A percentile compares a stretch with the other conserved stretches of the same genome.
phyloP scores from a whole-genome alignment of 352 stramenopile species.

The Phytophthora melonis region DNA sequence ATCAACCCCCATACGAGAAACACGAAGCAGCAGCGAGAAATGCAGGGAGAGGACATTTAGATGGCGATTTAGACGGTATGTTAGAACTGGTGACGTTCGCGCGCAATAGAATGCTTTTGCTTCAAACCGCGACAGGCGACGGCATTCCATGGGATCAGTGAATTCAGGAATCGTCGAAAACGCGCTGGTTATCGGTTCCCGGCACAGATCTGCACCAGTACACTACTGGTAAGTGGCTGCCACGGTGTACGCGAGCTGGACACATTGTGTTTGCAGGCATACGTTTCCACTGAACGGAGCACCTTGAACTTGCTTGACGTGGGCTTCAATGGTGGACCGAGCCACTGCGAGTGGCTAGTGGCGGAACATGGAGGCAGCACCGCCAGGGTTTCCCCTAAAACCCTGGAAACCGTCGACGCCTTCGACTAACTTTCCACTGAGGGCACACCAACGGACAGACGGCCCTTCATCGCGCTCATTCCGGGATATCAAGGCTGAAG shows the following conservation, averaged over 20 bases:
- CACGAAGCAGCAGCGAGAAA: slow-evolving; percentile 41
- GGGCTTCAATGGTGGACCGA: slow-evolving; percentile 1
- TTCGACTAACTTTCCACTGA: slow-evolving; percentile 31
- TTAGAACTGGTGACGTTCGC: slow-evolving; percentile 57
- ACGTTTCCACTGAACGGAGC: slow-evolving; percentile 1
- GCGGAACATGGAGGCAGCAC: background rate
- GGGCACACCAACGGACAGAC: slow-evolving; percentile 32
- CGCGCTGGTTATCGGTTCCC: background rate
- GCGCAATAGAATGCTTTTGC: slow-evolving; percentile 58
- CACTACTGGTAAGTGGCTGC: background rate
- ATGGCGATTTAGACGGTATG: slow-evolving; percentile 58
- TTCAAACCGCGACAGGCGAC: slow-evolving; percentile 23
- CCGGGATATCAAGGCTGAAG: slow-evolving; percentile 16
- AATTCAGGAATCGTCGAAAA: background rate
- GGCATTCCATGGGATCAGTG: background rate
- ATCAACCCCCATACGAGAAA: slow-evolving; percentile 13
- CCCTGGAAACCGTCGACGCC: slow-evolving; percentile 33
- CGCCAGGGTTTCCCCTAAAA: slow-evolving; percentile 13
- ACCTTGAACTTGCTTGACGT: slow-evolving; percentile 12
- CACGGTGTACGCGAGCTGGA: background rate
- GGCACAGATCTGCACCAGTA: background rate
- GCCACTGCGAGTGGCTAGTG: background rate
- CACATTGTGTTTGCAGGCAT: background rate
- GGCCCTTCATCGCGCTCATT: slow-evolving; percentile 34
- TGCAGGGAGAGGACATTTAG: slow-evolving; percentile 49